phyloP scores from a whole-genome alignment of 192 early-diverging fungal species.

The Entrophospora sp. region DNA sequence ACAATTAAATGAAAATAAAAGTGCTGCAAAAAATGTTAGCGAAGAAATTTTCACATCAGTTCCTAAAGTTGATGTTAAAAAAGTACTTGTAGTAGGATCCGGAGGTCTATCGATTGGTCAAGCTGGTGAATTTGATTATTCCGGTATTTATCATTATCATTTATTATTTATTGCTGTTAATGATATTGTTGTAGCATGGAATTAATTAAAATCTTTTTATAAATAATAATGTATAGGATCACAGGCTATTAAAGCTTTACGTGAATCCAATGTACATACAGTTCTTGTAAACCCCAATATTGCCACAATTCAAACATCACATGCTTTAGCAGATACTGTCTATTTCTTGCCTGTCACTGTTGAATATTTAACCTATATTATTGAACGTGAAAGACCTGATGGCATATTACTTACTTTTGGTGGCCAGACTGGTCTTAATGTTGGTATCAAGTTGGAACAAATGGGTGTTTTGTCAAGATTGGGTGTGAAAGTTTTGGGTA shows the following conservation, averaged over 20 bases:
- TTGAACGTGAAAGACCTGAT: slow-evolving; percentile 91
- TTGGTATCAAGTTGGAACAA: slow-evolving; percentile 88
- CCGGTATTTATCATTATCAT: slow-evolving; percentile 76
- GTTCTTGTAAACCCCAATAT: slow-evolving; percentile 98
- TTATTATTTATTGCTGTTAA: slow-evolving; percentile 12
- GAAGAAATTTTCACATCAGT: slow-evolving; percentile 40
- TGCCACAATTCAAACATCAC: slow-evolving; percentile 97
- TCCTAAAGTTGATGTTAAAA: slow-evolving; percentile 64
- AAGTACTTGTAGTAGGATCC: slow-evolving; percentile 93
- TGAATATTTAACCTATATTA: slow-evolving; percentile 92
- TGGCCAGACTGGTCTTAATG: slow-evolving; percentile 96
- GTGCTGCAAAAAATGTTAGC: slow-evolving; percentile 30
- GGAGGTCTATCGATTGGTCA: slow-evolving; percentile 97
- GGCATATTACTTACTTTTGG: slow-evolving; percentile 99
- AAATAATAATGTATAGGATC: slow-evolving; percentile 12
- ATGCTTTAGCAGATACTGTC: slow-evolving; percentile 94
- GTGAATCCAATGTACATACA: slow-evolving; percentile 96
- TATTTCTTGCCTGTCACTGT: slow-evolving; percentile 96
- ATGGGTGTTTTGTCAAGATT: slow-evolving; percentile 75
- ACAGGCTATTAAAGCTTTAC: slow-evolving; percentile 96
- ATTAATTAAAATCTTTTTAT: slow-evolving; percentile 4
- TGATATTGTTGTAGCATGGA: neutral
- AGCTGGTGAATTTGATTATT: slow-evolving; percentile 99
- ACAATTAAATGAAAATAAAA: neutral
- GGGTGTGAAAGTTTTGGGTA: slow-evolving; percentile 91